Base-by-base conservation (phyloP, 148 eudicot genomes). In the Rheum nobile region DNA sequence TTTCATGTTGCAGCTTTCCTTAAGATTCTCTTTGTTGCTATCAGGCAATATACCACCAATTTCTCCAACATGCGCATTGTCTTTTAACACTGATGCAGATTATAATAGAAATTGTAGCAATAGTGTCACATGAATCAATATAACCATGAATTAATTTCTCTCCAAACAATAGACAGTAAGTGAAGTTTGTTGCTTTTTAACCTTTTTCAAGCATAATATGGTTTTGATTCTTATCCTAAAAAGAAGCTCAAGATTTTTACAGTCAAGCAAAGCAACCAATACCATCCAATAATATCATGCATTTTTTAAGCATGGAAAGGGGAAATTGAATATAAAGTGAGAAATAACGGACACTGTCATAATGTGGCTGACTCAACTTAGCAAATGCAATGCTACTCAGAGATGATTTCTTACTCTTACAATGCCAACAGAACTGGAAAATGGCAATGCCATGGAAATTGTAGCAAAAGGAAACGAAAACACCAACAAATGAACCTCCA, bases 21-120 rank as follows among this genome's bases (percentile, higher is more conserved):
- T 78, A 9, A 91, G 71, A 77, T 88, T 95, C 80, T 94, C 98
- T 81, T 94, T 94, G 84, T 87, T 85, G 46, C 67, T 47, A 71
- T 55, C 59, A 69, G 81, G 79, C 76, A 82, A 78, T 48, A 75
- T 78, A 77, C 82, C 72, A 39, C 77, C 63, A 13, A 76, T 76
- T 55, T 63, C 78, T 21, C 75, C 72, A 19, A 38, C 35, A 74
- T 68, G 72, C n/a, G 26, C 78, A 55, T 69, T 61, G 74, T 57
- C 59, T 28, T 76, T 81, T 32, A 72, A 52, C 29, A 73, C 28
- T 37, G 72, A 89, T 87, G 84, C 85, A 77, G 67, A 16, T 32
- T 37, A 57, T 74, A 73, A 57, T 41, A 19, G 21, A 29, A 14
- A 71, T 76, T 57, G 71, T 7, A 34, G 72, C 35, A 37, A 26